phyloP scores from a whole-genome alignment of 352 stramenopile genomes.

The Phytophthora pistaciae region DNA sequence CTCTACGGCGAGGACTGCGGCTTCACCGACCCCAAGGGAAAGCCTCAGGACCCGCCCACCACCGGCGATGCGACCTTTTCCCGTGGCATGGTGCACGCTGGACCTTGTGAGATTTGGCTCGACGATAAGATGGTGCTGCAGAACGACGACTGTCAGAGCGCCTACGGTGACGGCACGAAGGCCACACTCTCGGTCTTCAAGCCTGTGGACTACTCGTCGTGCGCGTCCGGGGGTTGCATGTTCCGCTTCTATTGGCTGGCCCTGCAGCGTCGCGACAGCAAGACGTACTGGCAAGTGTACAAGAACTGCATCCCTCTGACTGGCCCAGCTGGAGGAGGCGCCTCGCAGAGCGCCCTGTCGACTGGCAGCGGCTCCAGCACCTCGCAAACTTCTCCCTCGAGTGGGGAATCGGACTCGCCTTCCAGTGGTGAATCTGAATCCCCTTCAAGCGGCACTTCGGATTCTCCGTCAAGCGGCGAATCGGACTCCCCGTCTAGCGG shows the following conservation, averaged over 20 bases:
- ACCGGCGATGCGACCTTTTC: constrained; percentile 37
- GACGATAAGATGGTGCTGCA: constrained; percentile 39
- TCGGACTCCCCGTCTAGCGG: constrained; percentile 7
- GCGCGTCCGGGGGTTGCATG: constrained; percentile 35
- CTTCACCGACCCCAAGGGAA: constrained; percentile 36
- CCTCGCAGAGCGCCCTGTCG: constrained; percentile 22
- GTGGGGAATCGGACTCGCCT: constrained; percentile 15
- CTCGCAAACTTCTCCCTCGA: constrained; percentile 22
- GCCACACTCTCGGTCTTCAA: constrained; percentile 38
- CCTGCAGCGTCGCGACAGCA: constrained; percentile 31
- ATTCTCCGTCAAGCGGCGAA: constrained; percentile 6
- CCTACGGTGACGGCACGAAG: constrained; percentile 34
- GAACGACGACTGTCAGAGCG: constrained; percentile 42
- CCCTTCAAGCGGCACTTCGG: constrained; percentile 4
- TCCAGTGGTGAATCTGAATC: constrained; percentile 14
- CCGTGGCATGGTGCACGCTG: constrained; percentile 32
- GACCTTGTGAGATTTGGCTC: constrained; percentile 43
- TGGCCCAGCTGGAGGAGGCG: constrained; percentile 18
- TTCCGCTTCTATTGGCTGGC: constrained; percentile 48
- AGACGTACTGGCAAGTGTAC: constrained; percentile 47
- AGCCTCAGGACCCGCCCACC: constrained; percentile 21
- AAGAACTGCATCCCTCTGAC: constrained; percentile 40
- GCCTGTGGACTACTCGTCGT: constrained; percentile 47
- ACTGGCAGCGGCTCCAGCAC: constrained; percentile 17
- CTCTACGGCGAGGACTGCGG: constrained; percentile 40